Evolutionary conservation across 352 stramenopile genomes (phyloP), one percentile per base, ranked within the genome.

Genomic region (Pythium insidiosum): DNA sequence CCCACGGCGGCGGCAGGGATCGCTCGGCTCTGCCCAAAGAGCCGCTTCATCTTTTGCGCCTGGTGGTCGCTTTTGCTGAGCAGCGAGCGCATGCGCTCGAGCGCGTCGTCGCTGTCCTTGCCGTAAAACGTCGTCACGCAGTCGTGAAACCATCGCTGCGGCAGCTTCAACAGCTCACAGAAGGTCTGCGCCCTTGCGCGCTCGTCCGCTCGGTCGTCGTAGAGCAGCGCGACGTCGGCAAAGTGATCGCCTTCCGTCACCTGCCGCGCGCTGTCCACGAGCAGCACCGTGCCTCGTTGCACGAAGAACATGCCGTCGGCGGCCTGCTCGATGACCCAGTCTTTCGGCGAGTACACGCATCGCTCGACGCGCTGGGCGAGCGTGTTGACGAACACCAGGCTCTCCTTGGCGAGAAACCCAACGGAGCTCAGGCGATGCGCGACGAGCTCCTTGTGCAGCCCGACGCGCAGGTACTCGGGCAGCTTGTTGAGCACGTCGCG

Each of bases 41-140:
- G 66, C 12, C 63, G 61, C 46, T 90, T 85, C 66, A 84, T 87
- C 53, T 90, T 90, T 38, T 86, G 74, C 38, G 84, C 60, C 29
- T 90, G 77, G 25, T 86, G 70, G 24, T 90, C 74, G 0, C 56
- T 62, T 3, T 68, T 55, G 15, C 45, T 66, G 6, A 76, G 61
- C 47, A 78, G 76, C 9, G 66, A 73, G 0, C 58, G 65, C 76
- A 88, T 84, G 10, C 58, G 44, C 38, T 75, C 71, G 22, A 88
- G 47, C 12, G 65, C 44, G 10, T 43, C 37, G 3, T 39, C 25
- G 0, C 56, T 57, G 2, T 61, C 54, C 2, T 68, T 50, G 6
- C 68, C 64, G 37, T 84, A 74, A 33, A 86, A 88, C 25, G 67
- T 63, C 19, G 42, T 56, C 1, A 90, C 20, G 0, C 73, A 73